These are phyloP conservation scores for Cenchrus purpureus DNA, from an alignment of 176 grass and related monocot species.

Conservation along the genomic window DNA sequence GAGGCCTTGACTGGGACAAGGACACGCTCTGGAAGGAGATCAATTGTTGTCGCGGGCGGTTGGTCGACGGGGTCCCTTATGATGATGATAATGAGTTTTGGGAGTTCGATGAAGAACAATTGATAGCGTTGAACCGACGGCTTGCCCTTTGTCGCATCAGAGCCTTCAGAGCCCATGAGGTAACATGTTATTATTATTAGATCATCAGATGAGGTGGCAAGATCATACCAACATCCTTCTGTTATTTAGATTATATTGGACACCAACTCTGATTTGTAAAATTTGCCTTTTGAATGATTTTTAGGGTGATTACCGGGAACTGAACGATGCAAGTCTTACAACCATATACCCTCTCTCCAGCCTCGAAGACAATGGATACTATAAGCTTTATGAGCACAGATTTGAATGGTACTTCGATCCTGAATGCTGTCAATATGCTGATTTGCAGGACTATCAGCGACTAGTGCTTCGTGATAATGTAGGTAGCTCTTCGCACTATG, in stretches of 20 bases:
- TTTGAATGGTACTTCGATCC: neutral
- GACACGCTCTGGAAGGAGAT: neutral
- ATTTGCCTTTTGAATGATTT: too few relatives aligned
- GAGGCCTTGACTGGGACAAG: neutral
- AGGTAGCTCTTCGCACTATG: neutral
- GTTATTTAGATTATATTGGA: too few relatives aligned
- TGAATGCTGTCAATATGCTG: neutral
- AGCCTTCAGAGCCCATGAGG: neutral
- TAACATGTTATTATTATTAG: neutral
- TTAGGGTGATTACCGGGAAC: too few relatives aligned
- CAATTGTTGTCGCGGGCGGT: neutral
- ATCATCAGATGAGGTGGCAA: too few relatives aligned
- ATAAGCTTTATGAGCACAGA: neutral
- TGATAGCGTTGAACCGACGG: neutral
- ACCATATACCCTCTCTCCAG: too few relatives aligned
- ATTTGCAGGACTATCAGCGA: neutral
- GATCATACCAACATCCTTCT: too few relatives aligned
- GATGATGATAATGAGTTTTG: neutral
- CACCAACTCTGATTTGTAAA: too few relatives aligned
- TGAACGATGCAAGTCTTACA: too few relatives aligned
- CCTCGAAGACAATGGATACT: neutral
- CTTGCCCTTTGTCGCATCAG: slow-evolving; percentile 4
- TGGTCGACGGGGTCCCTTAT: neutral
- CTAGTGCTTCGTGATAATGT: neutral
- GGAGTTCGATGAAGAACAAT: neutral